Evolutionary conservation across 2,329 filamentous ascomycete species (phyloP), one percentile per base, ranked within the genome.

Genomic region (Stemphylium vesicarium): DNA sequence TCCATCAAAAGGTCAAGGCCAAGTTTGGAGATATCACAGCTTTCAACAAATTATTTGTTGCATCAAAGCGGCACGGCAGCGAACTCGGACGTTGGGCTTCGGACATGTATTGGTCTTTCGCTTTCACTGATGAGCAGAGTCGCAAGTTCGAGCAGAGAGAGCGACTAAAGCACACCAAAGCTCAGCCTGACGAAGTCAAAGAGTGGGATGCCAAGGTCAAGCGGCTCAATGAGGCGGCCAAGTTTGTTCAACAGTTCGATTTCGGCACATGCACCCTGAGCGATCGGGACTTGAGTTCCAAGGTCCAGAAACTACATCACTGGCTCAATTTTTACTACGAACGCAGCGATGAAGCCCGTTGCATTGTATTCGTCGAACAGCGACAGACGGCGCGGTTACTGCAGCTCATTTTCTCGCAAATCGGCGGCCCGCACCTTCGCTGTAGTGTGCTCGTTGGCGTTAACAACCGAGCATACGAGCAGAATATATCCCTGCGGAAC

Each of bases 301-400:
- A 98, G 72, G 87, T 94, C 0, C 74, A 83, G 4, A 65, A 81
- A 4, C 82, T 98, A 0, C 72, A 85, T 18, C 69, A 79, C 2
- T 85, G 87, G 50, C 79, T 98, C 1, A 70, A 75, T 3, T 74
- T 84, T 7, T 82, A 88, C 44, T 97, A 92, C 65, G 77, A 82
- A 29, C 74, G 80, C 2, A 75, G 79, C 2, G 81, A 80, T 1
- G 80, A 86, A 6, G 80, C 82, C 24, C 87, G 88, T 56, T 96
- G 92, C 68, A 96, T 99, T 50, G 85, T 98, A 0, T 98, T 99
- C 73, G 92, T 96, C 0, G 82, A 91, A 57, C 84, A 89, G 70
- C 83, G 92, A 36, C 86, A 89, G 60, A 94, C 92, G 0, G 94
- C 93, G 0, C 84, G 85, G 15, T 75, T 96, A 13, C 78, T 99